Base-by-base conservation (phyloP, 306 rosid genomes). In the Albizia julibrissin region DNA sequence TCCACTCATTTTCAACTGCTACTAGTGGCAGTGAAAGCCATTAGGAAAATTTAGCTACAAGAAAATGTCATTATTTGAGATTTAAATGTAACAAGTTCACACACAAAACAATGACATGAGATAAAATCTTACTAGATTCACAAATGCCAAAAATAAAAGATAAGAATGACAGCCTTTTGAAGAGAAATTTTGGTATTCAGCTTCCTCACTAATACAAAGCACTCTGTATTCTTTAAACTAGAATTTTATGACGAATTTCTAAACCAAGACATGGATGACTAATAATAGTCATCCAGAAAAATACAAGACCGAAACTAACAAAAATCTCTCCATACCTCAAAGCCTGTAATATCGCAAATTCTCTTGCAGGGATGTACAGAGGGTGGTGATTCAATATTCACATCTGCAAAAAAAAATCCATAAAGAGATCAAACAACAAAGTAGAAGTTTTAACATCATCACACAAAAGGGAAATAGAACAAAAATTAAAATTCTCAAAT, bases 321-420 rank as follows among this genome's bases (percentile, higher is more conserved):
- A 85, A 71, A 44, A 76, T 13, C 62, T 78, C 76, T 27, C 19
- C 82, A 76, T 84, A 94, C 98, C 97, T 93, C 97, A 80, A 78
- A 91, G 86, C 97, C 97, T 16, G 98, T 94, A 79, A 93, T 80
- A 83, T 95, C 97, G 4, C 97, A 95, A 69, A 95, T 95, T 89
- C 80, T 91, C 87, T 89, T 91, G 95, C 95, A 90, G 13, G 98
- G 98, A 84, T 91, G 98, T 91, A 91, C 88, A 44, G 98, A 90
- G 6, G 98, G 98, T 1, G 95, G 97, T 24, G 97, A 87, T 87
- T 93, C 97, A 74, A 95, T 91, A 77, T 91, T 93, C 49, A 88
- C 91, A 86, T 95, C 97, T 95, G 88, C 87, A 6, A 37, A 88
- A 62, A 73, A 47, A 82, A 31, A 58, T 16, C 71, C 44, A 79